A percentile compares a stretch with the other conserved stretches of the same genome.
phyloP scores from a whole-genome alignment of 177 flowering plant species.

The Vitis hybrid region DNA sequence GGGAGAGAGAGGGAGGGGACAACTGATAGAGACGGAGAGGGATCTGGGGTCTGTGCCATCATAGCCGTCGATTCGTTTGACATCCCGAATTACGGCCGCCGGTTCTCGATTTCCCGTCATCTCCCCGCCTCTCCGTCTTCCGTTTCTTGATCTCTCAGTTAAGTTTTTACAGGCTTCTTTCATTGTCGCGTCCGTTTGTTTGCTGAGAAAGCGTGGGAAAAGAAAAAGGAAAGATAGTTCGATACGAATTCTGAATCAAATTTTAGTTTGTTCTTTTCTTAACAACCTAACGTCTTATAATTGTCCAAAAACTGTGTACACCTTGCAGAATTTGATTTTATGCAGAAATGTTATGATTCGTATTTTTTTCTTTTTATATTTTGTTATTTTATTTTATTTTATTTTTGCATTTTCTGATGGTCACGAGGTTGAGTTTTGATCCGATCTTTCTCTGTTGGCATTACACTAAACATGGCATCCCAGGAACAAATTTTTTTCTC shows the following conservation, averaged over 20 bases:
- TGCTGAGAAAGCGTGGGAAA: too few relatives aligned
- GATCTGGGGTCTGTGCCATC: background rate
- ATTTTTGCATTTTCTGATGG: too few relatives aligned
- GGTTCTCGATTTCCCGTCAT: background rate
- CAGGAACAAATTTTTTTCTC: background rate
- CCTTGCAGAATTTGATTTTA: background rate
- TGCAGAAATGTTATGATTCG: background rate
- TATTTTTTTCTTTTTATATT: background rate
- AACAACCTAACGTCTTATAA: background rate
- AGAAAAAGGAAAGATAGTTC: background rate
- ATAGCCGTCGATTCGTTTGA: background rate
- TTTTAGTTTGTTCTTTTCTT: background rate
- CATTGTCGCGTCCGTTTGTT: background rate
- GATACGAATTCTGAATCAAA: background rate
- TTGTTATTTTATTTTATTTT: too few relatives aligned
- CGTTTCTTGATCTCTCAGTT: conserved; percentile 2
- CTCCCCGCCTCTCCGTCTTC: background rate
- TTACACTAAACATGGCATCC: background rate
- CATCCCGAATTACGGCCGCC: background rate
- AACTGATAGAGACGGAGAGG: background rate
- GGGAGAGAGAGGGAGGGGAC: background rate
- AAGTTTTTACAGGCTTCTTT: background rate
- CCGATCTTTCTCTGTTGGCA: background rate
- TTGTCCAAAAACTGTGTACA: background rate
- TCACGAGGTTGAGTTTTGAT: too few relatives aligned